Percentiles rank a stretch among this genome's conserved stretches.
phyloP scores from a whole-genome alignment of 2,329 filamentous ascomycete species.

The Zopfia rhizophila region DNA sequence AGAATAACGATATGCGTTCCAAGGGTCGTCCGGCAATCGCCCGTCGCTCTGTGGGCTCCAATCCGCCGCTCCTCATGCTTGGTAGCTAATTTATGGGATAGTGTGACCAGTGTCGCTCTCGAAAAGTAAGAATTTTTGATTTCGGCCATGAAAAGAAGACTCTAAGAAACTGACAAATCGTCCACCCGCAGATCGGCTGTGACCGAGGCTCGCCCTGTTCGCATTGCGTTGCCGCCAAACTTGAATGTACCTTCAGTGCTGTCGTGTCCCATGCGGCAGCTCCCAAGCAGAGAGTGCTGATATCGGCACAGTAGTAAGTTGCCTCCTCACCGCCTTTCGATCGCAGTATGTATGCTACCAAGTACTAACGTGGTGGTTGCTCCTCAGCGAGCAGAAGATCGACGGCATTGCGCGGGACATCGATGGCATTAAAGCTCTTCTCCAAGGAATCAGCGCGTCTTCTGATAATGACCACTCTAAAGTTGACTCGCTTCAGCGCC shows the following conservation, averaged over 20 bases:
- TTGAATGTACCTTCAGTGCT: constrained; percentile 47
- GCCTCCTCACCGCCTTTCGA: not conserved
- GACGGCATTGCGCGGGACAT: constrained; percentile 43
- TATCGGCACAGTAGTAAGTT: constrained; percentile 52
- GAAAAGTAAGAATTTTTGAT: constrained; percentile 35
- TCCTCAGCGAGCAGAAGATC: constrained; percentile 50
- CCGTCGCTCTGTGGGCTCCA: constrained; percentile 36
- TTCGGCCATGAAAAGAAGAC: too few relatives aligned
- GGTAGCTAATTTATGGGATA: constrained; percentile 21
- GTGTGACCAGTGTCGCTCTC: constrained; percentile 47
- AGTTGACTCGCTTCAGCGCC: constrained; percentile 1
- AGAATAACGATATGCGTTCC: constrained; percentile 2
- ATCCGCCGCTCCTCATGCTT: constrained; percentile 14
- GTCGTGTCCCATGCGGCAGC: constrained; percentile 33
- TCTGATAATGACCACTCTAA: constrained; percentile 1
- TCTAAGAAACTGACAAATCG: too few relatives aligned
- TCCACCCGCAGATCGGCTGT: constrained; percentile 45
- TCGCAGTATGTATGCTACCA: not conserved
- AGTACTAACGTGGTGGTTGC: not conserved
- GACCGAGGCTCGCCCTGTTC: constrained; percentile 47
- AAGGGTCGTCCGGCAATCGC: constrained; percentile 26
- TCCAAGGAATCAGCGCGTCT: constrained; percentile 23
- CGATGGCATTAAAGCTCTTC: constrained; percentile 39
- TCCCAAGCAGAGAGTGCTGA: constrained; percentile 48
- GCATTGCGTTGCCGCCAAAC: constrained; percentile 46